phyloP scores from a whole-genome alignment of 371 early-diverging fungal genomes.

The Haplosporangium sp. region DNA sequence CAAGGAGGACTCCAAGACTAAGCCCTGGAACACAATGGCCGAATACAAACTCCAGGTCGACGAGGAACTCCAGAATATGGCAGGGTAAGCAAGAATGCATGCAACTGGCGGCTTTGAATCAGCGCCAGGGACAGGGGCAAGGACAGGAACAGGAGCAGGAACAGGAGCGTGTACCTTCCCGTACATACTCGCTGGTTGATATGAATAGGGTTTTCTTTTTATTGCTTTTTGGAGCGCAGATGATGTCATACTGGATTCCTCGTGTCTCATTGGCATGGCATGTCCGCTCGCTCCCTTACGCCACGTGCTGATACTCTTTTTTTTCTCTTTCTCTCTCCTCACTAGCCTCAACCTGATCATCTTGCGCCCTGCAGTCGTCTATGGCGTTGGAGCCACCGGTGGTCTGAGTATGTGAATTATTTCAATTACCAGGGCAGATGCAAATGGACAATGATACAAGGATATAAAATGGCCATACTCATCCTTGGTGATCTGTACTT shows the following conservation, averaged over 20 bases:
- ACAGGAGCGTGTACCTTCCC: too few relatives aligned
- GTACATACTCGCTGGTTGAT: too few relatives aligned
- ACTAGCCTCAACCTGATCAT: slow-evolving; percentile 80
- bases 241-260: slow-evolving; percentile 9
- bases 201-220: background rate
- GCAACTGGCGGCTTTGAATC: too few relatives aligned
- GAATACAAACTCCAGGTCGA: slow-evolving; percentile 86
- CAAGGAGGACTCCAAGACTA: slow-evolving; percentile 76
- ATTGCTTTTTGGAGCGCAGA: slow-evolving; percentile 1
- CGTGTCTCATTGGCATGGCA: background rate
- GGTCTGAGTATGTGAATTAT: slow-evolving; percentile 76
- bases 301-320: background rate
- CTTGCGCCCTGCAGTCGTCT: slow-evolving; percentile 87
- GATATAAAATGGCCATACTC: background rate
- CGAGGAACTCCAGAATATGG: slow-evolving; percentile 68
- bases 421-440: background rate
- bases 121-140: too few relatives aligned
- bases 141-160: too few relatives aligned
- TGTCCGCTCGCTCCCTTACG: background rate
- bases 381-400: slow-evolving; percentile 82
- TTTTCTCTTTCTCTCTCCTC: background rate
- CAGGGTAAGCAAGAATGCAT: slow-evolving; percentile 23
- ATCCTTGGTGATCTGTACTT: too few relatives aligned
- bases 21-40: slow-evolving; percentile 88
- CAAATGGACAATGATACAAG: background rate